Base-by-base conservation (phyloP, 2,329 filamentous ascomycete genomes). In the Alternaria solani region DNA sequence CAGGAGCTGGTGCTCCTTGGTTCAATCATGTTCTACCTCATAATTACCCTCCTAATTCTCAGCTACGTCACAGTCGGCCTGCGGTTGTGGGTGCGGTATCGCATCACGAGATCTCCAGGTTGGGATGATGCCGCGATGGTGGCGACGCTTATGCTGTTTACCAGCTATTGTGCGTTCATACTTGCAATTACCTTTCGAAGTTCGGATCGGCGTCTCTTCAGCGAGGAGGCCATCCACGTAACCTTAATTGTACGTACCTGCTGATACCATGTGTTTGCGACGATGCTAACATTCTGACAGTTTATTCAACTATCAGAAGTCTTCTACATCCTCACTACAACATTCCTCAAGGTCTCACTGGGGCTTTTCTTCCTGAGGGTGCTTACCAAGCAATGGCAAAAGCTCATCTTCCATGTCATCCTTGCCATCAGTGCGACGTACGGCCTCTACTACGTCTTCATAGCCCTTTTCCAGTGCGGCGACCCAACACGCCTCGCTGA, bases 301-400 rank as follows among this genome's bases (percentile, higher is more conserved):
- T 72, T 70, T 25, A 64, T 78, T 18, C 73, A 76, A 65, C 65
- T 77, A 6, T 66, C 64, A 18, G 84, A 87, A 65, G 75, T 84
- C 49, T 84, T 82, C 69, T 88, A 87, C 69, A 80, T 83, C 26
- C 76, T 85, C 61, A 80, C 81, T 0, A 84, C 82, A 7, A 79
- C 81, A 6, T 68, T 83, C 18, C 78, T 85, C 44, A 86, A 85
- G 64, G 69, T 77, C 12, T 76, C 75, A 2, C 62, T 78, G 4
- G 74, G 75, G 1, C 72, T 78, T 23, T 78, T 78, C 70, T 78
- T 78, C 46, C 66, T 78, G 1, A 72, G 75, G 18, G 65, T 78
- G 6, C 63, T 78, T 11, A 75, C 70, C 9, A 68, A 73, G 38
- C 65, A 55, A 12, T 78, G 75, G 75, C 75, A 78, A 65, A 69